A percentile compares a stretch with the other conserved stretches of the same genome.
Conservation (phyloP, 163 green algal genomes). For the Volvox carteri region DNA sequence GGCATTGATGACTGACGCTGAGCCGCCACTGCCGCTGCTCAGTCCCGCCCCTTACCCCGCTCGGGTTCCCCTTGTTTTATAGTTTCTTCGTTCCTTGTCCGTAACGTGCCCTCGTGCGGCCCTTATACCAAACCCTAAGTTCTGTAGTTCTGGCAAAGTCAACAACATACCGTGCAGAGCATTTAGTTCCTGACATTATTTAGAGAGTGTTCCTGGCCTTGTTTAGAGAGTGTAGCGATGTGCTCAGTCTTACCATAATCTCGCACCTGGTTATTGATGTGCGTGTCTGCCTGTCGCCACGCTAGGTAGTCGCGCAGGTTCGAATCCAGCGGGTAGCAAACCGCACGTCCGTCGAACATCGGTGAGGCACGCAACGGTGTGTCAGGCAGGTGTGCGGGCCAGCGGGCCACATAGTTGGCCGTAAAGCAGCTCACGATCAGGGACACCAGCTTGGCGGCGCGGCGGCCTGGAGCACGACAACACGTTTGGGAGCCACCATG, state of each 20-base stretch:
- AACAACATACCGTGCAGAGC: background rate
- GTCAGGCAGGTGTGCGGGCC: conserved; percentile 76
- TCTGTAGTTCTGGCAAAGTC: no score
- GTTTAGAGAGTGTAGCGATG: no score
- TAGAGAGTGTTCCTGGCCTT: background rate
- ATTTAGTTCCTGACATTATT: background rate
- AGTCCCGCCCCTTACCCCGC: no score
- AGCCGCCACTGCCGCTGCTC: no score
- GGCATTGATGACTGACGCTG: no score
- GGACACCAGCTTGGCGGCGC: conserved; percentile 90
- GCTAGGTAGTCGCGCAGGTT: conserved; percentile 92
- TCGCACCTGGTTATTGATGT: conserved; percentile 95
- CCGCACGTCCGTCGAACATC: conserved; percentile 92
- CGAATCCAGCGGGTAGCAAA: conserved; percentile 87
- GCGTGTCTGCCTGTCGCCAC: conserved; percentile 96
- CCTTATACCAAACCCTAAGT: background rate
- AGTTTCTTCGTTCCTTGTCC: background rate
- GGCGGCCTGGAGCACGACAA: no score
- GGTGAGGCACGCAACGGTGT: conserved; percentile 69
- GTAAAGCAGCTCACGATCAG: conserved; percentile 91
- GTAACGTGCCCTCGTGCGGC: background rate
- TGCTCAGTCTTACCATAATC: no score
- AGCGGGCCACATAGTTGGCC: conserved; percentile 87
- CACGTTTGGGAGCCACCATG: no score
- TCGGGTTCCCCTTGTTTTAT: no score